A percentile compares a stretch with the other conserved stretches of the same genome.
Conservation (phyloP, 805 yeast genomes). For the Kuraishia ogatae region DNA sequence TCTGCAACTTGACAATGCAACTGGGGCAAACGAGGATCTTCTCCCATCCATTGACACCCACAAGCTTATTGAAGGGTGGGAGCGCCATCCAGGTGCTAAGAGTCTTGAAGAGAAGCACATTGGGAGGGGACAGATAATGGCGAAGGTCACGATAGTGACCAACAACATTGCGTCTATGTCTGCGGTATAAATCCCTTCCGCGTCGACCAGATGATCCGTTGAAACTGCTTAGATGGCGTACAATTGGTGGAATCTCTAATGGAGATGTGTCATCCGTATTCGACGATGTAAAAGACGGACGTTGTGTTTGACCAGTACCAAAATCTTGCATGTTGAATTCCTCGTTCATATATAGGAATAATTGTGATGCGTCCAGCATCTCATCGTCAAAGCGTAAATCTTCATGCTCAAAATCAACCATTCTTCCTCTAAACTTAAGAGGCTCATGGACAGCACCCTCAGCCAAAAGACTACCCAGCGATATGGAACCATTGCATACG, state of each 20-base stretch:
- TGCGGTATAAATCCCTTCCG: not conserved
- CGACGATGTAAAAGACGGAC: not conserved
- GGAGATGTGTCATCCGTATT: not conserved
- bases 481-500: not conserved
- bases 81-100: slow-evolving; percentile 26
- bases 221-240: not conserved
- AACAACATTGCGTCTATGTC: not conserved
- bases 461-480: not conserved
- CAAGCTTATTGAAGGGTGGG: slow-evolving; percentile 25
- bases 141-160: slow-evolving; percentile 19
- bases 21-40: slow-evolving; percentile 20
- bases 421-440: slow-evolving; percentile 17
- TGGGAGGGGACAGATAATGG: slow-evolving; percentile 16
- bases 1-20: slow-evolving; percentile 18
- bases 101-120: slow-evolving; percentile 16
- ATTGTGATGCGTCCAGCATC: slow-evolving; percentile 12
- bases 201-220: not conserved
- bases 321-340: not conserved
- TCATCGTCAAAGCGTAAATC: slow-evolving; percentile 14
- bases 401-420: slow-evolving; percentile 19
- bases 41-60: slow-evolving; percentile 21
- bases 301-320: not conserved
- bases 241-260: not conserved
- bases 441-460: not conserved
- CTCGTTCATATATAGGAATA: slow-evolving; percentile 5